phyloP scores from a whole-genome alignment of 2,329 filamentous ascomycete species.

The Mariannaea elegans region DNA sequence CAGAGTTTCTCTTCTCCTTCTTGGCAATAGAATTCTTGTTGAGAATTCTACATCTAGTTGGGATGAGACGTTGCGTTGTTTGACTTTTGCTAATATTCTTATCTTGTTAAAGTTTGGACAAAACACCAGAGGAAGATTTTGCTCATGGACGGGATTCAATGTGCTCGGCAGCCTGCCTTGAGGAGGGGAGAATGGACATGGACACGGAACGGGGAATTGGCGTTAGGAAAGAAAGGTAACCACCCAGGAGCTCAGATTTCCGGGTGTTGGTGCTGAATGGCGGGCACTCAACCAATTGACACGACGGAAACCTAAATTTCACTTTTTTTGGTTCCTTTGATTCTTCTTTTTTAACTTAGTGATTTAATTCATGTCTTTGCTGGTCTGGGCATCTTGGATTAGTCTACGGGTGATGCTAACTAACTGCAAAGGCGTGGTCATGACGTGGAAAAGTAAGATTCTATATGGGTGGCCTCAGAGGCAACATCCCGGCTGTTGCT shows the following conservation, averaged over 20 bases:
- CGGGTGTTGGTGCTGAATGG: not conserved
- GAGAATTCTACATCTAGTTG: not conserved
- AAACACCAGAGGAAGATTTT: not conserved
- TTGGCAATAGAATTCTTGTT: slow-evolving; percentile 18
- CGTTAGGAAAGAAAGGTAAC: slow-evolving; percentile 21
- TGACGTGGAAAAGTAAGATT: not conserved
- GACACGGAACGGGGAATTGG: slow-evolving; percentile 18
- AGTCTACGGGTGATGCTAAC: slow-evolving; percentile 1
- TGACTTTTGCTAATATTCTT: not conserved
- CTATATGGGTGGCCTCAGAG: slow-evolving; percentile 12
- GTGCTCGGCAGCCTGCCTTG: not conserved
- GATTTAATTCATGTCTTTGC: slow-evolving; percentile 13
- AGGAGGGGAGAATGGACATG: not conserved
- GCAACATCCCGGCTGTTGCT: not conserved
- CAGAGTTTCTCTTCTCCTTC: slow-evolving; percentile 13
- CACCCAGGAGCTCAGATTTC: not conserved
- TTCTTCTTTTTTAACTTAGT: slow-evolving; percentile 5
- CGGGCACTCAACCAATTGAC: not conserved
- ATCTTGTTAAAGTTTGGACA: slow-evolving; percentile 1
- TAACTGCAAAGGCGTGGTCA: too few species aligned
- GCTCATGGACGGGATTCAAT: not conserved
- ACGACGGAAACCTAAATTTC: not conserved
- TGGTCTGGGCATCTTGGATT: slow-evolving; percentile 8
- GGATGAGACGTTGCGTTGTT: not conserved
- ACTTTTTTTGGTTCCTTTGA: slow-evolving; percentile 1